A percentile compares a stretch with the other conserved stretches of the same genome.
phyloP scores from a whole-genome alignment of 306 rosid species.

The Rubus idaeus region DNA sequence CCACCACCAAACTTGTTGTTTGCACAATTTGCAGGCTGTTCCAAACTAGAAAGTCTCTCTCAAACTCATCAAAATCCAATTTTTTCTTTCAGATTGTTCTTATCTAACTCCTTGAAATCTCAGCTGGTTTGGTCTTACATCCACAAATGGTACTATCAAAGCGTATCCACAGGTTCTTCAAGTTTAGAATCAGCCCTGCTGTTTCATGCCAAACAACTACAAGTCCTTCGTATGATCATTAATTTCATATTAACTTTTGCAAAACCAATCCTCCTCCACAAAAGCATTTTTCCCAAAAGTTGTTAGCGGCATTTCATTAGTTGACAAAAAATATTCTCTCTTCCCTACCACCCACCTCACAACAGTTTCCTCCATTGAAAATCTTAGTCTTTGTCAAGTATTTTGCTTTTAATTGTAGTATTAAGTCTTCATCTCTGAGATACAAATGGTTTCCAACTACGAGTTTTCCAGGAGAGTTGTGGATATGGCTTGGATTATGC shows the following conservation, averaged over 20 bases:
- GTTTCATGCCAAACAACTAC: slow-evolving; percentile 14
- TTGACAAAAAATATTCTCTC: slow-evolving; percentile 19
- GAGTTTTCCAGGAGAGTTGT: slow-evolving; percentile 45
- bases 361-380: slow-evolving; percentile 20
- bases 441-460: slow-evolving; percentile 48
- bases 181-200: slow-evolving; percentile 36
- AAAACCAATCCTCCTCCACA: slow-evolving; percentile 32
- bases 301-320: not conserved
- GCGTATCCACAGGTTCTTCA: slow-evolving; percentile 61
- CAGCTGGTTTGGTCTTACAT: slow-evolving; percentile 18
- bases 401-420: not conserved
- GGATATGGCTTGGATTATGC: slow-evolving; percentile 58
- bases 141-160: slow-evolving; percentile 57
- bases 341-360: slow-evolving; percentile 29
- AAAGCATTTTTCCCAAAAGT: not conserved
- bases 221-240: slow-evolving; percentile 28
- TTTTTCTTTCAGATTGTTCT: not conserved
- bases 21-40: slow-evolving; percentile 4
- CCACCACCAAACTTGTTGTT: not conserved
- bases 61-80: slow-evolving; percentile 15
- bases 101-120: slow-evolving; percentile 10
- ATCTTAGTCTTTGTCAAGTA: not conserved
- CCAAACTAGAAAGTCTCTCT: slow-evolving; percentile 13
- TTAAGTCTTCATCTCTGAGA: not conserved
- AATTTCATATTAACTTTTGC: slow-evolving; percentile 12